Conservation (phyloP, 2,329 filamentous ascomycete species). For the Aplosporella prunicola region DNA sequence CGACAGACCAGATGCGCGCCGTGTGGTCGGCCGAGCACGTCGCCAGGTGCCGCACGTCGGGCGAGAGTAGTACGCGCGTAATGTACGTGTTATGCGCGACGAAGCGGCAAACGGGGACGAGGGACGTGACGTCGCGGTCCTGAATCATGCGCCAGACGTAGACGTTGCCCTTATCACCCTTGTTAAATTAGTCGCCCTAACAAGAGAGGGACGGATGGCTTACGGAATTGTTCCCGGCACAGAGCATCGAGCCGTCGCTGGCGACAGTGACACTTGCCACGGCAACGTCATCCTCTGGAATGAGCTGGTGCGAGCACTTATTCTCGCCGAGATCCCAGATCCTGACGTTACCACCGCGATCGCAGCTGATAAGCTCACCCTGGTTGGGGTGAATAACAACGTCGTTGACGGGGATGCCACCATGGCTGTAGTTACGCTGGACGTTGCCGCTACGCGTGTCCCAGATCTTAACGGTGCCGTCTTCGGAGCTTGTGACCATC, state of each 20-base stretch:
- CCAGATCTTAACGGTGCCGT: conserved; percentile 96
- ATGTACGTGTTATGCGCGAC: conserved; percentile 87
- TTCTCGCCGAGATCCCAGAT: conserved; percentile 98
- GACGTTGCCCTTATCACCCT: conserved; percentile 68
- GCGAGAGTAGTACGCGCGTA: conserved; percentile 80
- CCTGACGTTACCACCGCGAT: conserved; percentile 81
- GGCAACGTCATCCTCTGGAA: conserved; percentile 89
- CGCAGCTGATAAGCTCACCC: conserved; percentile 94
- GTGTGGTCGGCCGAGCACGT: conserved; percentile 92
- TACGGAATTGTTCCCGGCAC: conserved; percentile 86
- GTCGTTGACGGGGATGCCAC: conserved; percentile 81
- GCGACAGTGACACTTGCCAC: conserved; percentile 94
- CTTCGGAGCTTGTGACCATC: conserved; percentile 98
- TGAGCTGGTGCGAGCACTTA: conserved; percentile 90
- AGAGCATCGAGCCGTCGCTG: conserved; percentile 84
- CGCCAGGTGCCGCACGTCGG: conserved; percentile 86
- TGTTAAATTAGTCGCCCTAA: conserved; percentile 12
- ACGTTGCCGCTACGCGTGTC: conserved; percentile 78
- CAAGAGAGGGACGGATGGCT: conserved; percentile 17
- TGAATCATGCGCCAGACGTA: conserved; percentile 95
- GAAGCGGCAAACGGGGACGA: conserved; percentile 82
- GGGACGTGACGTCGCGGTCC: conserved; percentile 68
- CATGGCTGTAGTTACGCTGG: conserved; percentile 88
- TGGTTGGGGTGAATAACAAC: conserved; percentile 99
- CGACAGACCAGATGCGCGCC: conserved; percentile 92